Conservation (phyloP, 441 rosid species). For the Erysimum cheiri region DNA sequence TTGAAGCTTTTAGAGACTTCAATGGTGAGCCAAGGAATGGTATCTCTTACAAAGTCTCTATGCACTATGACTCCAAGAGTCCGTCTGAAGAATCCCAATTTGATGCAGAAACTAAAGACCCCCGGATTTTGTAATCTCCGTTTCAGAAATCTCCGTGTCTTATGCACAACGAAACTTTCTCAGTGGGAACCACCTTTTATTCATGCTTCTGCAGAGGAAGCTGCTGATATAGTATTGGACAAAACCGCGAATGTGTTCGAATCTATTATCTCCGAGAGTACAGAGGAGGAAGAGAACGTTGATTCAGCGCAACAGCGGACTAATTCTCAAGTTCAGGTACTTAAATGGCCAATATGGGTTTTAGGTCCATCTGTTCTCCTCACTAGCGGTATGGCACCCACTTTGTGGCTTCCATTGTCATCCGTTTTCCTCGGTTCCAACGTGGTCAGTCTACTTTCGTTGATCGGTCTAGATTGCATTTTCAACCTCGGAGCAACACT, state of each 20-base stretch:
- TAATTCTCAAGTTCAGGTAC: conserved; percentile 53
- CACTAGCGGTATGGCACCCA: conserved; percentile 87
- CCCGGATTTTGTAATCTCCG: conserved; percentile 28
- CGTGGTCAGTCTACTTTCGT: conserved; percentile 81
- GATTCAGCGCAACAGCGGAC: conserved; percentile 7
- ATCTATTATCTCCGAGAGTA: conserved; percentile 50
- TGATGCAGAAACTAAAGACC: conserved; percentile 18
- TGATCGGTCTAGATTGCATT: conserved; percentile 85
- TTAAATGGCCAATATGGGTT: conserved; percentile 93
- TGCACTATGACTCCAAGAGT: conserved; percentile 39
- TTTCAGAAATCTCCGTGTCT: conserved; percentile 44
- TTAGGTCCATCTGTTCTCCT: conserved; percentile 86
- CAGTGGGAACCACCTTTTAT: conserved; percentile 71
- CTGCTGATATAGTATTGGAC: conserved; percentile 50
- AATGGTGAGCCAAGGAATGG: conserved; percentile 58
- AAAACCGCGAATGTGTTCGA: conserved; percentile 62
- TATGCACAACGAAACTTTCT: conserved; percentile 61
- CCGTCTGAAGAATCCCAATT: conserved; percentile 45
- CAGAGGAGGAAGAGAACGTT: conserved; percentile 38
- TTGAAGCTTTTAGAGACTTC: conserved; percentile 43
- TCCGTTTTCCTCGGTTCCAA: conserved; percentile 84
- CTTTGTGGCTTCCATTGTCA: conserved; percentile 86
- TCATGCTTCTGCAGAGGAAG: conserved; percentile 56
- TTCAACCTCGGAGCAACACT: conserved; percentile 85
- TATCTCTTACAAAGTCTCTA: conserved; percentile 48